These are phyloP conservation scores for Picocystis sp. DNA, from an alignment of 163 green algal species.

Conservation along the genomic window DNA sequence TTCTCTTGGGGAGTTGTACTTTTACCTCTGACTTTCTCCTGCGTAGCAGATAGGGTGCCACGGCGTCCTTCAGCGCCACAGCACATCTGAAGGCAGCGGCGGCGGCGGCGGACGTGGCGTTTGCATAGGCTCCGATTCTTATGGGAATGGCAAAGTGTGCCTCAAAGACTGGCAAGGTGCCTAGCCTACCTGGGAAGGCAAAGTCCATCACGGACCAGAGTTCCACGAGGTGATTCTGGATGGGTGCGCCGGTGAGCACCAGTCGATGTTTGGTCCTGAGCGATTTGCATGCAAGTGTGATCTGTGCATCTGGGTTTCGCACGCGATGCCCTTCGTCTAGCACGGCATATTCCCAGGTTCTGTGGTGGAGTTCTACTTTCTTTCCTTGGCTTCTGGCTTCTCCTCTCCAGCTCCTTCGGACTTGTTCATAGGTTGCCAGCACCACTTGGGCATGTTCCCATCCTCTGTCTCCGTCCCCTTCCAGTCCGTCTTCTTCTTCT, in stretches of 20 bases:
- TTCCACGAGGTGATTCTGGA: conserved; percentile 89
- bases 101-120: conserved; percentile 37
- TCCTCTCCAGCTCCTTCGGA: conserved; percentile 52
- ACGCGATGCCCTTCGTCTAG: conserved; percentile 97
- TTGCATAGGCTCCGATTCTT: conserved; percentile 77
- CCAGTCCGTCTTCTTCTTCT: conserved; percentile 6
- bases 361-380: background rate
- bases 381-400: conserved; percentile 22
- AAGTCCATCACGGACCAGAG: conserved; percentile 98
- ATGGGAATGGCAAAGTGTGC: conserved; percentile 89
- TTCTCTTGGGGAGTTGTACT: conserved; percentile 74
- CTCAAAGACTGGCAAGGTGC: conserved; percentile 90
- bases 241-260: conserved; percentile 81
- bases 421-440: conserved; percentile 79
- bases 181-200: conserved; percentile 93
- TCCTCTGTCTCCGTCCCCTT: conserved; percentile 9
- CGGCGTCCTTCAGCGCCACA: conserved; percentile 82
- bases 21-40: conserved; percentile 79
- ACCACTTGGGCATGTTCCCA: conserved; percentile 34
- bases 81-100: conserved; percentile 79
- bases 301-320: conserved; percentile 82
- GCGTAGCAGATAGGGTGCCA: conserved; percentile 86
- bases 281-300: conserved; percentile 85
- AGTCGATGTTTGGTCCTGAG: conserved; percentile 79
- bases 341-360: conserved; percentile 70